Conservation (phyloP, 192 early-diverging fungal species). For the Diversispora epigaea region DNA sequence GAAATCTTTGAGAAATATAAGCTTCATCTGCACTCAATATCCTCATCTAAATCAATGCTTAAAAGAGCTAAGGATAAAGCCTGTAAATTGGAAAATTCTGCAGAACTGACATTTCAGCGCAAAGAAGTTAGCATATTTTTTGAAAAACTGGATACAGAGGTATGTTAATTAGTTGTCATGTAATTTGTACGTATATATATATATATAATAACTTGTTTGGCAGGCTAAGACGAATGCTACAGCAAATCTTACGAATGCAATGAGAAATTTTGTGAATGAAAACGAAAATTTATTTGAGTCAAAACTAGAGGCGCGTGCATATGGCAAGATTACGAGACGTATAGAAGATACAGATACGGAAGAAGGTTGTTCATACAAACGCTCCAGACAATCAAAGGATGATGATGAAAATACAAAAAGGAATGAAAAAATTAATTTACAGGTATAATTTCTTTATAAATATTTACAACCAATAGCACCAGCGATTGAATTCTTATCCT, state of each 20-base stretch:
- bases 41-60: constrained; percentile 13
- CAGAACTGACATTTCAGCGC: constrained; percentile 31
- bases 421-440: constrained; percentile 21
- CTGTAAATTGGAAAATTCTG: constrained; percentile 3
- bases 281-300: constrained; percentile 17
- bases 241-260: not conserved
- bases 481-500: constrained; percentile 8
- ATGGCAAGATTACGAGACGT: constrained; percentile 16
- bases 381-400: constrained; percentile 25
- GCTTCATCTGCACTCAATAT: constrained; percentile 19
- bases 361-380: constrained; percentile 21
- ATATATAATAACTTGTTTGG: constrained; percentile 28
- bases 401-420: constrained; percentile 21
- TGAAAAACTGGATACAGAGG: constrained; percentile 32
- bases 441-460: constrained; percentile 20
- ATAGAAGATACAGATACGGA: constrained; percentile 16
- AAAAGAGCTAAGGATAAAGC: constrained; percentile 27
- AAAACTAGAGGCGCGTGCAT: not conserved
- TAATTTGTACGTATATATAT: constrained; percentile 29
- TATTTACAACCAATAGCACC: constrained; percentile 9
- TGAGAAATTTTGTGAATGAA: not conserved
- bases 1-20: no score
- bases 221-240: constrained; percentile 22
- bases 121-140: constrained; percentile 34
- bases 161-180: constrained; percentile 18